phyloP scores from a whole-genome alignment of 225 moss, liverwort and hornwort genomes.

The Pseudisothecium myosuroides region DNA sequence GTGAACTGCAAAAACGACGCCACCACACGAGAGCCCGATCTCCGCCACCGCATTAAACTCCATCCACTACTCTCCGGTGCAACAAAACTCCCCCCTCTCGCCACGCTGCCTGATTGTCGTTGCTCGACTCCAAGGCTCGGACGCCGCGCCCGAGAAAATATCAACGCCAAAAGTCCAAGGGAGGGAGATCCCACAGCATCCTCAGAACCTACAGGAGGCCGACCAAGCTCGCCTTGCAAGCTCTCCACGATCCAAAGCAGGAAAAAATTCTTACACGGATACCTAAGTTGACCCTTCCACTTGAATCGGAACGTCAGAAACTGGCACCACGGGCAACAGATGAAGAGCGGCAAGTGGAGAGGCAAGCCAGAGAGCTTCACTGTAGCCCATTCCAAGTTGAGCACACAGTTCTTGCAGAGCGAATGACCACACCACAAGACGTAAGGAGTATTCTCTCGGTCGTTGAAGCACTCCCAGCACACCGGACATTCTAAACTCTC shows the following conservation, averaged over 20 bases:
- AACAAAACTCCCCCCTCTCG: not conserved
- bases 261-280: conserved; percentile 88
- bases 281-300: conserved; percentile 79
- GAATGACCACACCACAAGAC: conserved; percentile 98
- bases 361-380: conserved; percentile 64
- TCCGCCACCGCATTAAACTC: conserved; percentile 32
- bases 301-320: conserved; percentile 70
- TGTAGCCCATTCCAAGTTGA: conserved; percentile 71
- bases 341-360: conserved; percentile 79
- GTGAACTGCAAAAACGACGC: conserved; percentile 52
- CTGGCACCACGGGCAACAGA: conserved; percentile 93
- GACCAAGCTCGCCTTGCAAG: conserved; percentile 21
- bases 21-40: conserved; percentile 20
- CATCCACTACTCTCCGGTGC: conserved; percentile 12
- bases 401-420: conserved; percentile 68
- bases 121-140: not conserved
- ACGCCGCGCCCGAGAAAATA: conserved; percentile 1
- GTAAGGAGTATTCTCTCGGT: conserved; percentile 62
- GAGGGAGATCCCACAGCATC: conserved; percentile 7
- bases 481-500: conserved; percentile 89
- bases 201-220: not conserved
- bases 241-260: conserved; percentile 87
- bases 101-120: not conserved
- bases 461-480: conserved; percentile 92
- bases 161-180: not conserved